Percentiles rank a stretch among this genome's conserved stretches.
phyloP scores from a whole-genome alignment of 208 protist genomes.

The Leishmania lainsoni region DNA sequence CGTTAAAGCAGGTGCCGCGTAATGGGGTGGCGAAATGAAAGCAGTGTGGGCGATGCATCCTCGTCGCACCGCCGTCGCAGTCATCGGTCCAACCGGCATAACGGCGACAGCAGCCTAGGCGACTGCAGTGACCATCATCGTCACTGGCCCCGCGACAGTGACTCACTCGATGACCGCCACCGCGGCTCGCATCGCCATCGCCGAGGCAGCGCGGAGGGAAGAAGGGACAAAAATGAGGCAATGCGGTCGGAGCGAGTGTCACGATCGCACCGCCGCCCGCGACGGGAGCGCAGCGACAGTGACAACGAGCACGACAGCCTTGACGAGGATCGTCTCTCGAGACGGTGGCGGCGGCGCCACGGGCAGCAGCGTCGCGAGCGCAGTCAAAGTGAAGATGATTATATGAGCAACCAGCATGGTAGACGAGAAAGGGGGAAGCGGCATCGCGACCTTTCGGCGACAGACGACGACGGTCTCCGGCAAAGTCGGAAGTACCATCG shows the following conservation, averaged over 20 bases:
- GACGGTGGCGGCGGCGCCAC: not conserved
- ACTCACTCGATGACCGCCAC: not conserved
- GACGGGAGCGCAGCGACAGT: slow-evolving; percentile 3
- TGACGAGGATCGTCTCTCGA: slow-evolving; percentile 2
- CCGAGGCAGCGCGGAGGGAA: slow-evolving; percentile 2
- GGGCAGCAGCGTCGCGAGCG: not conserved
- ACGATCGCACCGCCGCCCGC: slow-evolving; percentile 15
- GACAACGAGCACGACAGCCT: slow-evolving; percentile 4
- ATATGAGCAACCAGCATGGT: not conserved
- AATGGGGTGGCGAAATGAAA: slow-evolving; percentile 23
- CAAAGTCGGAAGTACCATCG: slow-evolving; percentile 16
- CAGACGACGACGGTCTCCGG: not conserved
- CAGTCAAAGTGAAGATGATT: slow-evolving; percentile 2
- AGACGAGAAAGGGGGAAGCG: not conserved
- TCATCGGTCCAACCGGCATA: slow-evolving; percentile 4
- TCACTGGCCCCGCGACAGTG: not conserved
- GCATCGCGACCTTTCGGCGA: not conserved
- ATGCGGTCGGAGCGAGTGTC: not conserved
- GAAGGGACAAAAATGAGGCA: not conserved
- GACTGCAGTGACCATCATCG: slow-evolving; percentile 3
- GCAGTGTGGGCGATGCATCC: not conserved
- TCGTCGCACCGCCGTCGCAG: slow-evolving; percentile 11
- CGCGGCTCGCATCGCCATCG: slow-evolving; percentile 9
- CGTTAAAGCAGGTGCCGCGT: not conserved
- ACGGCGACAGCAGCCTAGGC: not conserved